Conservation (phyloP, 2,329 filamentous ascomycete genomes). For the Trichoderma sp. region DNA sequence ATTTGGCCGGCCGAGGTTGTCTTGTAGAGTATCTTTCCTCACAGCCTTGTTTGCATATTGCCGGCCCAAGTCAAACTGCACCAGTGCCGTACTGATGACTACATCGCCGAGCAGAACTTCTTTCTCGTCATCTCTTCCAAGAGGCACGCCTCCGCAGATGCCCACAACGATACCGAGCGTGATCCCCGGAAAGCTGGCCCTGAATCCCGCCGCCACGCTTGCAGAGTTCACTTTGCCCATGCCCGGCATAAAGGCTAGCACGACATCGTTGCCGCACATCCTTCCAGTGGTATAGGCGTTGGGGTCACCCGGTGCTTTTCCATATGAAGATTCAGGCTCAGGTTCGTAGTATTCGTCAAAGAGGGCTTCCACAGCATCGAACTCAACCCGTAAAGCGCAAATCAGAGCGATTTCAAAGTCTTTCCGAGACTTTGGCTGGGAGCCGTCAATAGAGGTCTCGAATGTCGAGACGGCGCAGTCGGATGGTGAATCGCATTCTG, state of each 20-base stretch:
- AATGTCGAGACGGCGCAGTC: background rate
- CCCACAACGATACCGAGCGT: slow-evolving; percentile 32
- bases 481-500: background rate
- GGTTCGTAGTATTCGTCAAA: slow-evolving; percentile 32
- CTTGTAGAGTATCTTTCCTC: slow-evolving; percentile 32
- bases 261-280: slow-evolving; percentile 33
- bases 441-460: background rate
- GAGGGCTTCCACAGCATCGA: slow-evolving; percentile 30
- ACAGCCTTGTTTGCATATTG: slow-evolving; percentile 32
- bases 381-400: slow-evolving; percentile 32
- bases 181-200: slow-evolving; percentile 31
- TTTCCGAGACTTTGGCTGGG: background rate
- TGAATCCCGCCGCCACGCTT: slow-evolving; percentile 13
- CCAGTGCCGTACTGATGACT: slow-evolving; percentile 35
- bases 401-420: slow-evolving; percentile 33
- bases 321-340: slow-evolving; percentile 29
- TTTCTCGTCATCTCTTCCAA: slow-evolving; percentile 4
- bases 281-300: slow-evolving; percentile 37
- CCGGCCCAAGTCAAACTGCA: slow-evolving; percentile 40
- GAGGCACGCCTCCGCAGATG: slow-evolving; percentile 33
- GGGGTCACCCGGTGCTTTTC: slow-evolving; percentile 35
- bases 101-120: slow-evolving; percentile 37
- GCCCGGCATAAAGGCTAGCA: slow-evolving; percentile 33
- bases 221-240: slow-evolving; percentile 32
- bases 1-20: slow-evolving; percentile 33